Evolutionary conservation across 2,329 filamentous ascomycete species (phyloP).

Genomic region (Penicillium olsonii): DNA sequence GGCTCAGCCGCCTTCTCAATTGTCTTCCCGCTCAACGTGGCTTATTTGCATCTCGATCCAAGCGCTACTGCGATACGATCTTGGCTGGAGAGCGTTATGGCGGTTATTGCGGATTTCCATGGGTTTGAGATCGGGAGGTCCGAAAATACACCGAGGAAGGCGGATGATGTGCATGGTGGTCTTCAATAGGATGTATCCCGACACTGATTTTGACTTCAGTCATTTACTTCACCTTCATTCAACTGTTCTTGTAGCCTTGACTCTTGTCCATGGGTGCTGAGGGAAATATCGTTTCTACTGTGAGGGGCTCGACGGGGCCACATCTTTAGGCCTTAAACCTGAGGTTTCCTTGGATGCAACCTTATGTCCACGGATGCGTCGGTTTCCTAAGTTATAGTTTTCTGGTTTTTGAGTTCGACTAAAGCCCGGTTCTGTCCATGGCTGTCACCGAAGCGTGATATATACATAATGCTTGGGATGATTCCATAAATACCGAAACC

Average conservation of each 20-base stretch:
- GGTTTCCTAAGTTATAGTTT: too few species aligned
- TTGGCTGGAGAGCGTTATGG: slow-evolving; percentile 14
- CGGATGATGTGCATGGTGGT: background rate
- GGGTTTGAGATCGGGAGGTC: slow-evolving; percentile 16
- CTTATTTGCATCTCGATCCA: slow-evolving; percentile 9
- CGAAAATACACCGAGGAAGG: slow-evolving; percentile 11
- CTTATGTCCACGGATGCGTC: too few species aligned
- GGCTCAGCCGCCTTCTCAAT: slow-evolving; percentile 16
- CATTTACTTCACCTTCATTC: too few species aligned
- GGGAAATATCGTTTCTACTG: too few species aligned
- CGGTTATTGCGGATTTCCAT: slow-evolving; percentile 15
- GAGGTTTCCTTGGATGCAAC: too few species aligned
- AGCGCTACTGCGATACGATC: background rate
- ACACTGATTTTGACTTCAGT: too few species aligned
- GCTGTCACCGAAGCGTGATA: slow-evolving; percentile 3
- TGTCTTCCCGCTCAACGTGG: slow-evolving; percentile 17
- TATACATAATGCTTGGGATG: slow-evolving; percentile 15
- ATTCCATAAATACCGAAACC: slow-evolving; percentile 5
- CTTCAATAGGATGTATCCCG: background rate
- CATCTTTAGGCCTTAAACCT: too few species aligned
- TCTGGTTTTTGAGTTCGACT: too few species aligned
- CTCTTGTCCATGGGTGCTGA: too few species aligned
- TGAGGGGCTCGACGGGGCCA: too few species aligned
- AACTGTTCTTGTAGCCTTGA: too few species aligned
- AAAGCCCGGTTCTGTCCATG: too few species aligned